Evolutionary conservation across 2,329 filamentous ascomycete genomes (phyloP), one percentile per base, ranked within the genome.

Genomic region (Thielaviopsis punctulata): DNA sequence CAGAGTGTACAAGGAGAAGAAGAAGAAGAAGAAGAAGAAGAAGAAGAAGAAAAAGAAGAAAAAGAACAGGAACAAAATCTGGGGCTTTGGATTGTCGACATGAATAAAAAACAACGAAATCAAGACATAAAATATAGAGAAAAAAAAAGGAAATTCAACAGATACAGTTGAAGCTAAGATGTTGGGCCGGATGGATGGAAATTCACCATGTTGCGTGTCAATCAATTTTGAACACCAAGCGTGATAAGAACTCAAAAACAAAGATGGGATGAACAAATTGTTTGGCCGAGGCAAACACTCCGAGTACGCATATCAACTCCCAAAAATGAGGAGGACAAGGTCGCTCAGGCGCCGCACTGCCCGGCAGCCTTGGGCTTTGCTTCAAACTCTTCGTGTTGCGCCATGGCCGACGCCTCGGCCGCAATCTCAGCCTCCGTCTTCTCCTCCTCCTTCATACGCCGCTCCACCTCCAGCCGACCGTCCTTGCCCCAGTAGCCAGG

Each of bases 401-500:
- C 30, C 30, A n/a, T n/a, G 13, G 6, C 30, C 12, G 30, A 12
- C n/a, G 22, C 36, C 6, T 51, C 54, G 18, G 56, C 56, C 36
- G 25, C 56, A 27, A 27, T 15, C 13, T 19, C 25, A 15, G 19
- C 49, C n/a, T 56, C 58, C 54, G 57, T 62, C 3, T 39, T 51
- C 47, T 79, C 75, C 60, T 86, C 84, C 55, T 84, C 80, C 47
- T 76, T 72, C 48, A 84, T 71, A 18, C 79, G 73, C 46, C 80
- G 73, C 60, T 86, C 81, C 56, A 87, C 71, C 62, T 86, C 80
- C 45, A 82, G 75, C 5, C 76, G 70, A 1, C 85, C 77, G 13
- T 84, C 84, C 56, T 85, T 81, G 1, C 81, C 82, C 76, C 77
- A 82, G 57, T 79, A 81, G 0, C 65, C 65, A 1, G 71, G 70